Evolutionary conservation across 371 early-diverging fungal species (phyloP).

Genomic region (Mortierella sp.): DNA sequence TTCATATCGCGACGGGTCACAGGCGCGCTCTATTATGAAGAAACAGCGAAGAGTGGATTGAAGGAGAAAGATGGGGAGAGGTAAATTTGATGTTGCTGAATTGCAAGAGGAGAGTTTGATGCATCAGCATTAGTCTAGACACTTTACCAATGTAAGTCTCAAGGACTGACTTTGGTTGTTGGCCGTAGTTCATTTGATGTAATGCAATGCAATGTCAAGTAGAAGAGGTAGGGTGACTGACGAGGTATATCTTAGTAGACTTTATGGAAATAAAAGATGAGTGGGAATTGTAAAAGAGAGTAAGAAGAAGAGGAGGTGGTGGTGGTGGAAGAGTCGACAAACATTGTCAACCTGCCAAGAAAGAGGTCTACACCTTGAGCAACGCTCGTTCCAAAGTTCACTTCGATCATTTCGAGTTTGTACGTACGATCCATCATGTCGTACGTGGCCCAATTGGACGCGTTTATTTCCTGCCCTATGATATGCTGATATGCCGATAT

Average conservation of each 20-base stretch:
- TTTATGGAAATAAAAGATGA: too few relatives aligned
- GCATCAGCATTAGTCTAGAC: not conserved
- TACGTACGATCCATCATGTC: not conserved
- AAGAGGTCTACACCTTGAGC: not conserved
- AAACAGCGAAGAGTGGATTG: too few relatives aligned
- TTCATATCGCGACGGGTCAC: conserved; percentile 75
- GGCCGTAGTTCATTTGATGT: conserved; percentile 48
- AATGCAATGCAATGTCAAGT: not conserved
- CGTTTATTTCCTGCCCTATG: not conserved
- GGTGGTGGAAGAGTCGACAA: not conserved
- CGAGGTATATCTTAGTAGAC: not conserved
- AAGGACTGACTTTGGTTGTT: conserved; percentile 53
- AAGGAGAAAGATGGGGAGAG: not conserved
- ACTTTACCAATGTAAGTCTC: conserved; percentile 54
- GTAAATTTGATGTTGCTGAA: not conserved
- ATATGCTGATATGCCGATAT: not conserved
- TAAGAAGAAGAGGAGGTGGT: not conserved
- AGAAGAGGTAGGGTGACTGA: not conserved
- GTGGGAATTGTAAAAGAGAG: not conserved
- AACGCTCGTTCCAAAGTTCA: not conserved
- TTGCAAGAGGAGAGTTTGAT: not conserved
- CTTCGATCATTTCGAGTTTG: not conserved
- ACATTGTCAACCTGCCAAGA: not conserved
- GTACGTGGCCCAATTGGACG: not conserved
- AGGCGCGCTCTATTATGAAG: conserved; percentile 76